These are phyloP conservation scores for Coleophoma crateriformis DNA, from an alignment of 2,329 filamentous ascomycete species.

Conservation along the genomic window DNA sequence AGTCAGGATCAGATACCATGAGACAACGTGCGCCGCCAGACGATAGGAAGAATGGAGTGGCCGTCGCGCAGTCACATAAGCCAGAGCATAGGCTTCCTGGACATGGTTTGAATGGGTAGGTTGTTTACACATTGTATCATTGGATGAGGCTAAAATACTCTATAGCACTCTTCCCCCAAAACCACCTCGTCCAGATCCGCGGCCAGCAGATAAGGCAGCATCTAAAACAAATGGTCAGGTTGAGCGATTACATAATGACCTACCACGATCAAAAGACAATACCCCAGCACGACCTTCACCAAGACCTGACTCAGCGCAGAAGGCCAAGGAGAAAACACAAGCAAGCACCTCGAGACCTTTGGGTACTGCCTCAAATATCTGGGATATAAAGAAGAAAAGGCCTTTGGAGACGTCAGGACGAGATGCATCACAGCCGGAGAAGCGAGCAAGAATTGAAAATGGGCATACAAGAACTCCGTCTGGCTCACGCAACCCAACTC, in stretches of 20 bases:
- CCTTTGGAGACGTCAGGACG: not conserved
- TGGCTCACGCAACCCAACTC: not conserved
- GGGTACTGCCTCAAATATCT: not conserved
- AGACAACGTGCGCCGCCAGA: not conserved
- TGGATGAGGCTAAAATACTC: constrained; percentile 5
- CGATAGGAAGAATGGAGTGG: not conserved
- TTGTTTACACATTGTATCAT: not conserved
- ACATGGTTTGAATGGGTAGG: not conserved
- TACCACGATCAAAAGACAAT: constrained; percentile 5
- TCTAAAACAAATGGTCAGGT: constrained; percentile 12
- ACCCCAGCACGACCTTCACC: not conserved
- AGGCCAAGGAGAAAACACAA: not conserved
- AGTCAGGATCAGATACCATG: not conserved
- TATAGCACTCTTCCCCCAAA: constrained; percentile 8
- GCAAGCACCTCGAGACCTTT: not conserved
- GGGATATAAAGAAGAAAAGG: not conserved
- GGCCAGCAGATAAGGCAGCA: constrained; percentile 5
- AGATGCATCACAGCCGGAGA: not conserved
- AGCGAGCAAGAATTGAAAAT: not conserved
- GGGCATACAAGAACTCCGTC: not conserved
- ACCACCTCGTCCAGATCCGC: constrained; percentile 5
- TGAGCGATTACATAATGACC: not conserved
- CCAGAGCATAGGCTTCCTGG: not conserved
- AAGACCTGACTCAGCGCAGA: not conserved
- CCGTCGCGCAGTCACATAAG: not conserved